These are phyloP conservation scores for Trametes polyzona DNA, from an alignment of 1,284 basidiomycete species.

Conservation along the genomic window DNA sequence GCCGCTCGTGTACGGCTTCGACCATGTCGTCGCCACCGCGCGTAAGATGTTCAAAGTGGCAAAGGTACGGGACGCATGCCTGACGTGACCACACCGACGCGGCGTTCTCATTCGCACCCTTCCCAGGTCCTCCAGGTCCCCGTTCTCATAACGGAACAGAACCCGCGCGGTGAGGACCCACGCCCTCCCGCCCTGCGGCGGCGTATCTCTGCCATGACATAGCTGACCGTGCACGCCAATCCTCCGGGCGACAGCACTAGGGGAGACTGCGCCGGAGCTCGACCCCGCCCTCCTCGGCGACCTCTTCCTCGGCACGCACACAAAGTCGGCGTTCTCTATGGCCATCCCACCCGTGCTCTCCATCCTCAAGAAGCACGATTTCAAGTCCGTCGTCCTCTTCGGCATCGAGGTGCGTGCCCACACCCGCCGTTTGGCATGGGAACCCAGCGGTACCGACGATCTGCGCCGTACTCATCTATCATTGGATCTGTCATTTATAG, in stretches of 20 bases:
- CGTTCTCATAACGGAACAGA: constrained; percentile 84
- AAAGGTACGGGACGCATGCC: constrained; percentile 47
- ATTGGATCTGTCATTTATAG: constrained; percentile 47
- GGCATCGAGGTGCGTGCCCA: constrained; percentile 75
- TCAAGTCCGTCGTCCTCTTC: constrained; percentile 74
- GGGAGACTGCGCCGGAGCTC: constrained; percentile 69
- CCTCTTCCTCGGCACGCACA: constrained; percentile 61
- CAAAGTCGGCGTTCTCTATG: constrained; percentile 88
- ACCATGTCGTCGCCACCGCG: constrained; percentile 67
- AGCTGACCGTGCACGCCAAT: not conserved
- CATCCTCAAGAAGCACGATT: constrained; percentile 51
- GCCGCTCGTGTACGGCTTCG: constrained; percentile 66
- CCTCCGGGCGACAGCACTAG: constrained; percentile 57
- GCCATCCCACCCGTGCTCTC: constrained; percentile 65
- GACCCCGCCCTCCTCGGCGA: constrained; percentile 59
- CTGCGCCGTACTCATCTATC: not conserved
- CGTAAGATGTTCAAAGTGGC: constrained; percentile 82
- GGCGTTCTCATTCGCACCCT: not conserved
- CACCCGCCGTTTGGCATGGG: not conserved
- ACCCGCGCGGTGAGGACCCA: constrained; percentile 63
- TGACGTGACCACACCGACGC: not conserved
- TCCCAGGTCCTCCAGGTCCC: constrained; percentile 68
- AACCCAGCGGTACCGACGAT: not conserved
- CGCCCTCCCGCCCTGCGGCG: not conserved
- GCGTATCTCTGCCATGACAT: not conserved